A percentile compares a stretch with the other conserved stretches of the same genome.
Evolutionary conservation across 2,329 filamentous ascomycete genomes (phyloP).

Genomic region (Exophiala lecanii-corni): DNA sequence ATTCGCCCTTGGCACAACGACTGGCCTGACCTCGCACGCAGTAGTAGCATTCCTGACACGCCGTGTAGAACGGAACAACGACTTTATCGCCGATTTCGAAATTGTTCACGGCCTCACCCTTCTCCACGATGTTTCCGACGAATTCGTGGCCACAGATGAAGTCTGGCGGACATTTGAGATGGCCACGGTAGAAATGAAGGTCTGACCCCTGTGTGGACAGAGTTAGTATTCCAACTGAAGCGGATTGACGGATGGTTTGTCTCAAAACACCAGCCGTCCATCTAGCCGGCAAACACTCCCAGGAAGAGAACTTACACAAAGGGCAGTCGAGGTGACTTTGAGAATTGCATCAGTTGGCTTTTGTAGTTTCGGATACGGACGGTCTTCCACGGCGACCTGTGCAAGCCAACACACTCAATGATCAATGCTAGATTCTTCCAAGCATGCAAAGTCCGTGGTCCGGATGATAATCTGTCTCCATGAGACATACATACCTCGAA

Average conservation of each 20-base stretch:
- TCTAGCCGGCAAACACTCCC: too few species aligned
- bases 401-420: neutral
- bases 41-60: constrained; percentile 50
- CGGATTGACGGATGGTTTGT: too few species aligned
- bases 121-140: constrained; percentile 45
- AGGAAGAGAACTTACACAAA: constrained; percentile 19
- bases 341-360: constrained; percentile 47
- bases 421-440: too few species aligned
- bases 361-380: constrained; percentile 40
- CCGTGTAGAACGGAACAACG: constrained; percentile 49
- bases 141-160: constrained; percentile 54
- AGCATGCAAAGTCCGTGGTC: too few species aligned
- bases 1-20: constrained; percentile 50
- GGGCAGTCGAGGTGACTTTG: constrained; percentile 29
- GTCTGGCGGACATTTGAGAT: constrained; percentile 45
- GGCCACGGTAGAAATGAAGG: constrained; percentile 54
- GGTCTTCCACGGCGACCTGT: constrained; percentile 39
- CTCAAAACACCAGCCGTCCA: too few species aligned
- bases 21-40: constrained; percentile 50
- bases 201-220: constrained; percentile 53
- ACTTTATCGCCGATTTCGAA: constrained; percentile 50
- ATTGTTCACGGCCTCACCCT: constrained; percentile 43
- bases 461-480: too few species aligned
- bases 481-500: constrained; percentile 19
- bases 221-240: too few species aligned